Percentiles rank a stretch among this genome's conserved stretches.
Evolutionary conservation across 2,329 filamentous ascomycete genomes (phyloP).

Genomic region (Cercospora sp.): DNA sequence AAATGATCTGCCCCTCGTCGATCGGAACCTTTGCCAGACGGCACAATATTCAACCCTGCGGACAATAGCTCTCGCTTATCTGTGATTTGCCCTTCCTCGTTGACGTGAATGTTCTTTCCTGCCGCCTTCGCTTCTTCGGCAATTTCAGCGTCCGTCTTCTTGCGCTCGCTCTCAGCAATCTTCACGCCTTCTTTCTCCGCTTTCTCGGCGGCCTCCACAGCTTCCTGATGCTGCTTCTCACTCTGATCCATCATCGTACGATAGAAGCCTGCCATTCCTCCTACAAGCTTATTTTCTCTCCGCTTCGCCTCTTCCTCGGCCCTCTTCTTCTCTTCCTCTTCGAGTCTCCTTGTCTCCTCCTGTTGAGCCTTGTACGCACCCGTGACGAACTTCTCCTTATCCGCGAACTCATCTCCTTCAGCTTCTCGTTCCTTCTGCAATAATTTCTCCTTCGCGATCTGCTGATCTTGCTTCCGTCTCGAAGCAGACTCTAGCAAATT

Average conservation of each 20-base stretch:
- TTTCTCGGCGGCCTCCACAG: slow-evolving; percentile 64
- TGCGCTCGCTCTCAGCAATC: slow-evolving; percentile 39
- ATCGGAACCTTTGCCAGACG: slow-evolving; percentile 28
- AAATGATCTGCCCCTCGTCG: slow-evolving; percentile 37
- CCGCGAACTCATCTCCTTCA: slow-evolving; percentile 77
- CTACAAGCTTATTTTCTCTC: slow-evolving; percentile 63
- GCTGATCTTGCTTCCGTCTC: slow-evolving; percentile 72
- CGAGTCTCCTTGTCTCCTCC: slow-evolving; percentile 68
- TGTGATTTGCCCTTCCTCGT: slow-evolving; percentile 80
- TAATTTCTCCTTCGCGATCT: slow-evolving; percentile 78
- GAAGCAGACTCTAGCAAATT: slow-evolving; percentile 72
- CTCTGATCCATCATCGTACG: slow-evolving; percentile 70
- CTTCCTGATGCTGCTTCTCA: slow-evolving; percentile 68
- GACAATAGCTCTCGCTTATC: slow-evolving; percentile 79
- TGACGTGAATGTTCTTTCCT: slow-evolving; percentile 66
- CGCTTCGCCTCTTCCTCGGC: slow-evolving; percentile 67
- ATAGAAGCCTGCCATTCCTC: slow-evolving; percentile 72
- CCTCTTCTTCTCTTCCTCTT: slow-evolving; percentile 68
- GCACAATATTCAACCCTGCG: slow-evolving; percentile 72
- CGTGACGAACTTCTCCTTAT: slow-evolving; percentile 85
- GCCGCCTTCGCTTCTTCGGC: slow-evolving; percentile 67
- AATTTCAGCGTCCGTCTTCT: slow-evolving; percentile 59
- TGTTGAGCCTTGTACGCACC: slow-evolving; percentile 80
- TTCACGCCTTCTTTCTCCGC: slow-evolving; percentile 40
- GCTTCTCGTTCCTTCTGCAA: slow-evolving; percentile 74